These are phyloP conservation scores for Paramecium pentaurelia DNA, from an alignment of 73 alveolate genomes.

Conservation along the genomic window DNA sequence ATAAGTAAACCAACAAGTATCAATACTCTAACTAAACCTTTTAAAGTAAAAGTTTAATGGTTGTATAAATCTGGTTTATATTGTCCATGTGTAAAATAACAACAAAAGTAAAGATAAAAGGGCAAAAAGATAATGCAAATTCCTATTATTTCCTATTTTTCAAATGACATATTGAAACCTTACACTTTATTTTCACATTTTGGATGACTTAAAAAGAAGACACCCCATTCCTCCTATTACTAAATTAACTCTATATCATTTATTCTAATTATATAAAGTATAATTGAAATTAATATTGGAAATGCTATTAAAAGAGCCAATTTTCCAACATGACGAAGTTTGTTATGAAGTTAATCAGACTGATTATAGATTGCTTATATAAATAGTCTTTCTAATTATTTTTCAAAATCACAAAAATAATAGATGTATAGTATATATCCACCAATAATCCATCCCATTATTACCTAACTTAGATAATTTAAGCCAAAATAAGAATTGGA, in stretches of 20 bases:
- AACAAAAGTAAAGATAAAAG: not conserved
- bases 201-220: not conserved
- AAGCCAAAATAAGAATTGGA: slow-evolving; percentile 34
- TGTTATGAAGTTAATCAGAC: not conserved
- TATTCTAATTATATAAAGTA: not conserved
- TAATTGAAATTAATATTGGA: not conserved
- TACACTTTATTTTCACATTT: not conserved
- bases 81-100: not conserved
- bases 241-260: not conserved
- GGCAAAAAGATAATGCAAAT: not conserved
- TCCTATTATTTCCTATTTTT: not conserved
- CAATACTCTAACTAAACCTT: not conserved
- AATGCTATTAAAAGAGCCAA: not conserved
- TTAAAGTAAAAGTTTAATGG: not conserved
- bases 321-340: not conserved
- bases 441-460: slow-evolving; percentile 55
- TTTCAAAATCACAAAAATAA: slow-evolving; percentile 8
- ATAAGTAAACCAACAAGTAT: not conserved
- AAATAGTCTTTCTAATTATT: not conserved
- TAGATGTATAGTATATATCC: not conserved
- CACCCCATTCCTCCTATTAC: not conserved
- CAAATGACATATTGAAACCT: not conserved
- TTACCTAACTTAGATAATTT: slow-evolving; percentile 5
- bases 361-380: not conserved
- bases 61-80: not conserved